Evolutionary conservation across 768 basidiomycete species (phyloP).

Genomic region (Cystobasidium ongulense): DNA sequence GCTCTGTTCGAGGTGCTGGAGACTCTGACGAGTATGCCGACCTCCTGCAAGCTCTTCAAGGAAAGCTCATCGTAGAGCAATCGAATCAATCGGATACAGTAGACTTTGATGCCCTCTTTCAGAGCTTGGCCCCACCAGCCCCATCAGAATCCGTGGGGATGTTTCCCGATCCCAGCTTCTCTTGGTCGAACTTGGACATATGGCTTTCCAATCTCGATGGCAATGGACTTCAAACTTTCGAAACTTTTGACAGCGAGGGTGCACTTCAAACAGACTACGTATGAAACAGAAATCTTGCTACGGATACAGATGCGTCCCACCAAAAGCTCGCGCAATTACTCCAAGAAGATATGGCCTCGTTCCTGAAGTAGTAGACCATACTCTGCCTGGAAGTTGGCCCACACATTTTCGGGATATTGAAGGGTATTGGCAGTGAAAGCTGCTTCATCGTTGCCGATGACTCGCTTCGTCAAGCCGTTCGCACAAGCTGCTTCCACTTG

Average conservation of each 20-base stretch:
- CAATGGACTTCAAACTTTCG: not conserved
- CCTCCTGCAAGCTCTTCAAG: not conserved
- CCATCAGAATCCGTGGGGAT: not conserved
- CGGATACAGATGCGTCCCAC: not conserved
- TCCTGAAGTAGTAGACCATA: conserved; percentile 32
- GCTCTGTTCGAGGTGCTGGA: not conserved
- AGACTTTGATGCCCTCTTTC: too few relatives aligned
- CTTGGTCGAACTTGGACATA: conserved; percentile 5
- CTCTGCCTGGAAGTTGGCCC: conserved; percentile 33
- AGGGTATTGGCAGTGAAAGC: conserved; percentile 37
- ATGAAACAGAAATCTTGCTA: too few relatives aligned
- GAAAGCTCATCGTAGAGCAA: too few relatives aligned
- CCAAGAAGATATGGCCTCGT: conserved; percentile 17
- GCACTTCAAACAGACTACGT: not conserved
- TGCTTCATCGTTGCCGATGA: conserved; percentile 34
- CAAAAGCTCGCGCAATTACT: conserved; percentile 6
- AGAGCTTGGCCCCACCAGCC: too few relatives aligned
- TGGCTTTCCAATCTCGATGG: conserved; percentile 6
- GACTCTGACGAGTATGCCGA: not conserved
- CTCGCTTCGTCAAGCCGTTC: conserved; percentile 13
- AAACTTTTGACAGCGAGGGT: not conserved
- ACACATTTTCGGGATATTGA: conserved; percentile 34
- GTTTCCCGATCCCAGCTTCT: not conserved
- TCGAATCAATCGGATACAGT: too few relatives aligned
- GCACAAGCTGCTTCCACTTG: conserved; percentile 35